Evolutionary conservation across 106 monocot genomes (phyloP).

Genomic region (Platanthera zijinensis): DNA sequence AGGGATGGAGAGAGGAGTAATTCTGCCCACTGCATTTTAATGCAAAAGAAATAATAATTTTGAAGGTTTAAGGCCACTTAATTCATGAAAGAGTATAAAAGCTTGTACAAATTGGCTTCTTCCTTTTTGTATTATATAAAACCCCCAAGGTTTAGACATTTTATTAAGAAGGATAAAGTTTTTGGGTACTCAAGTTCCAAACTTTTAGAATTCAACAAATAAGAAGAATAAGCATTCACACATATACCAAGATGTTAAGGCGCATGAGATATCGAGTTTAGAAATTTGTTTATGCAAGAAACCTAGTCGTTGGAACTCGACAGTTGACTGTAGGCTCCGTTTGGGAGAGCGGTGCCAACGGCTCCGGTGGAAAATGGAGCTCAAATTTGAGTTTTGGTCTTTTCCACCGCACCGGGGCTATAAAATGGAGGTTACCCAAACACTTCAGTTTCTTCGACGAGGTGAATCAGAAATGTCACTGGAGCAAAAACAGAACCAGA

Average conservation of each 20-base stretch:
- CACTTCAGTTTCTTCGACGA: too few species aligned
- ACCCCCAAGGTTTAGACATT: neutral
- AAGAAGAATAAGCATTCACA: neutral
- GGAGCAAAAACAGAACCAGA: too few species aligned
- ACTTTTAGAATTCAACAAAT: neutral
- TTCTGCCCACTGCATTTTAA: conserved; percentile 28
- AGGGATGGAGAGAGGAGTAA: conserved; percentile 25
- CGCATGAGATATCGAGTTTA: too few species aligned
- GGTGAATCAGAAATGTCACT: too few species aligned
- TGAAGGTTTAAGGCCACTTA: neutral
- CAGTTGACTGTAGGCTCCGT: too few species aligned
- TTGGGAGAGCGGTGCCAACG: too few species aligned
- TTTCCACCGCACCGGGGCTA: too few species aligned
- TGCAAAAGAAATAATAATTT: neutral
- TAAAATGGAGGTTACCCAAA: too few species aligned
- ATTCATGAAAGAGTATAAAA: neutral
- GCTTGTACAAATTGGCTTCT: neutral
- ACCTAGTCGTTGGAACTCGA: too few species aligned
- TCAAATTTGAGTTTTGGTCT: too few species aligned
- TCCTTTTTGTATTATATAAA: neutral
- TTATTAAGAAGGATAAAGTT: neutral
- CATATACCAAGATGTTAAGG: neutral
- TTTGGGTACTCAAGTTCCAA: neutral
- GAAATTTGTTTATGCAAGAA: neutral
- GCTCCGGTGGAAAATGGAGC: too few species aligned